Conservation (phyloP, 768 basidiomycete species). For the Gloeophyllum trabeum region DNA sequence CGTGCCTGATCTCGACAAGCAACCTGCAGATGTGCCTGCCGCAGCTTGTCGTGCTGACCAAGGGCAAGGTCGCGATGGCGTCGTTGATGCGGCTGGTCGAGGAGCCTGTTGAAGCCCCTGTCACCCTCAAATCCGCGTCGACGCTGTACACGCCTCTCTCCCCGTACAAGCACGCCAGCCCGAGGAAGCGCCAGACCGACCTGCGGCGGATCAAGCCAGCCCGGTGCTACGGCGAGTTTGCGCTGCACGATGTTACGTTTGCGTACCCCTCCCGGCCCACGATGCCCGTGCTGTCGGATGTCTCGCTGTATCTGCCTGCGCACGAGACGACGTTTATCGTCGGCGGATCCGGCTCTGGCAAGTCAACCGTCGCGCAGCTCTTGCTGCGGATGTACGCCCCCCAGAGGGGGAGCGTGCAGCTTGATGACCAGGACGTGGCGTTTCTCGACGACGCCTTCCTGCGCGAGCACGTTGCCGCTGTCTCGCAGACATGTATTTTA, state of each 20-base stretch:
- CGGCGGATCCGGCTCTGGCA: constrained; percentile 69
- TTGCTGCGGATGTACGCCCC: constrained; percentile 67
- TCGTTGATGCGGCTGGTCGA: constrained; percentile 52
- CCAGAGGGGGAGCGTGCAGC: constrained; percentile 47
- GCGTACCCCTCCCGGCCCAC: constrained; percentile 65
- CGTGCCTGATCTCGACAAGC: constrained; percentile 80
- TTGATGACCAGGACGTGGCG: constrained; percentile 76
- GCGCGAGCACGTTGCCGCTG: constrained; percentile 58
- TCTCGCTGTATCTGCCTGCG: constrained; percentile 60
- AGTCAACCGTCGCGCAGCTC: constrained; percentile 58
- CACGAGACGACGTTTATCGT: constrained; percentile 72
- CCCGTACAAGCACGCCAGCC: constrained; percentile 27
- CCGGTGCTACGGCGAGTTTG: constrained; percentile 61
- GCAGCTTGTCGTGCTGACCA: constrained; percentile 61
- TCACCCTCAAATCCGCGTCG: constrained; percentile 8
- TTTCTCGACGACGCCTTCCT: constrained; percentile 67
- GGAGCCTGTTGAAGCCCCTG: constrained; percentile 14
- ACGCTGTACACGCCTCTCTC: constrained; percentile 5
- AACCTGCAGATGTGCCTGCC: constrained; percentile 86
- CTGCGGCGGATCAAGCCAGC: constrained; percentile 59
- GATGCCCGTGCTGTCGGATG: constrained; percentile 41
- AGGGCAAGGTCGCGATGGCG: constrained; percentile 77
- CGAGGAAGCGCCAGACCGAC: constrained; percentile 9
- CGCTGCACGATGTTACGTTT: constrained; percentile 49
- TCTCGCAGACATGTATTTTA: constrained; percentile 72